Evolutionary conservation across 2,329 filamentous ascomycete species (phyloP).

Genomic region (Paecilomyces variotii): DNA sequence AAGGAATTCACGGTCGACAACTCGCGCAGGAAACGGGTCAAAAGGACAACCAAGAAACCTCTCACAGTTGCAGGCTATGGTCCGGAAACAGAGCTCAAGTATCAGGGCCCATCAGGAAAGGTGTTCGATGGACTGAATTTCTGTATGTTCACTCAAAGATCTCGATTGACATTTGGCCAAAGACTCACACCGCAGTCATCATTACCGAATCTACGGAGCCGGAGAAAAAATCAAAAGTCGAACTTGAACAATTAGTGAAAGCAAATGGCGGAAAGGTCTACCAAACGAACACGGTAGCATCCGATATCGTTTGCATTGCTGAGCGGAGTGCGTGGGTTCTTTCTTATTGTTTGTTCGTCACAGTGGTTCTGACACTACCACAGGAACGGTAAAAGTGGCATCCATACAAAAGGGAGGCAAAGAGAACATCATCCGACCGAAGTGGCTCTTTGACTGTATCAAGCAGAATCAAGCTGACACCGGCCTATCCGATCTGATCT

Average conservation of each 20-base stretch:
- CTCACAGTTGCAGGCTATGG: conserved; percentile 68
- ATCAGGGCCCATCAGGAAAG: conserved; percentile 51
- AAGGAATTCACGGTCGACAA: conserved; percentile 68
- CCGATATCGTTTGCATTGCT: conserved; percentile 63
- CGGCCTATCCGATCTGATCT: conserved; percentile 47
- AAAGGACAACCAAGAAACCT: conserved; percentile 54
- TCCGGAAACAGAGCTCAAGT: conserved; percentile 40
- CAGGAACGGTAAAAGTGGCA: conserved; percentile 66
- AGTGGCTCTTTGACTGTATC: conserved; percentile 79
- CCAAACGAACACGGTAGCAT: conserved; percentile 59
- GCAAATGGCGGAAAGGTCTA: conserved; percentile 72
- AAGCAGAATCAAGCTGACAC: conserved; percentile 48
- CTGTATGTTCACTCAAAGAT: conserved; percentile 37
- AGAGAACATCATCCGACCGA: conserved; percentile 65
- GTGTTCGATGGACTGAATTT: conserved; percentile 73
- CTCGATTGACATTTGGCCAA: conserved; percentile 1
- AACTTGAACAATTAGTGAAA: conserved; percentile 75
- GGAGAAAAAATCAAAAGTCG: conserved; percentile 64
- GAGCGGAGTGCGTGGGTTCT: conserved; percentile 53
- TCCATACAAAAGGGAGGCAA: conserved; percentile 67
- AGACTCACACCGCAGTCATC: conserved; percentile 40
- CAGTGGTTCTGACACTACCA: not conserved
- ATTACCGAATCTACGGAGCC: conserved; percentile 67
- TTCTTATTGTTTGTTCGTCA: not conserved
- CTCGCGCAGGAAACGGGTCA: conserved; percentile 54